Percentiles rank a stretch among this genome's conserved stretches.
Evolutionary conservation across 768 basidiomycete genomes (phyloP).

Genomic region (Chalciporus piperatus): DNA sequence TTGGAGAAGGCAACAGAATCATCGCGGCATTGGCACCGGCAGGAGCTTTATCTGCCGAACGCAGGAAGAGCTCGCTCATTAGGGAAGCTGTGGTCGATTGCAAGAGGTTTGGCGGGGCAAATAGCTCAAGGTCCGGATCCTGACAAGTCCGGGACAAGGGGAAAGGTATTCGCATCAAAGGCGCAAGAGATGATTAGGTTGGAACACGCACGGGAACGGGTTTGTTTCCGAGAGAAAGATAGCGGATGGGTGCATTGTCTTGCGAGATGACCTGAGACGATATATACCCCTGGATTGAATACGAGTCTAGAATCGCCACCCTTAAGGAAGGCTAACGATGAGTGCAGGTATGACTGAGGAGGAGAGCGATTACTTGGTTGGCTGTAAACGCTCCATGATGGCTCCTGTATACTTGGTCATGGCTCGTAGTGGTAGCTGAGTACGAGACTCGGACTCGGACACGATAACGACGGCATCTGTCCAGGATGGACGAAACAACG

Average conservation of each 20-base stretch:
- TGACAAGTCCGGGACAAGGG: constrained; percentile 12
- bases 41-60: background rate
- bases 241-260: constrained; percentile 51
- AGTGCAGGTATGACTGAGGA: background rate
- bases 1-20: constrained; percentile 49
- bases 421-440: constrained; percentile 45
- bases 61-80: constrained; percentile 29
- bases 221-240: constrained; percentile 36
- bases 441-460: constrained; percentile 47
- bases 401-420: constrained; percentile 48
- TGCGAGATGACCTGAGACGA: constrained; percentile 32
- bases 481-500: constrained; percentile 50
- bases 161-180: background rate
- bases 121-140: constrained; percentile 36
- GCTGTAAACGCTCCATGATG: constrained; percentile 43
- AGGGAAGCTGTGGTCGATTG: constrained; percentile 55
- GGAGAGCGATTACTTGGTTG: constrained; percentile 38
- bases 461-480: constrained; percentile 45
- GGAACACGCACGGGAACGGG: constrained; percentile 8
- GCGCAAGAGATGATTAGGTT: background rate
- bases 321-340: constrained; percentile 27
- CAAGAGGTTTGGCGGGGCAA: constrained; percentile 56
- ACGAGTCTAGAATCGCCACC: constrained; percentile 50
- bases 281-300: constrained; percentile 49
- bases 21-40: constrained; percentile 11